phyloP scores from a whole-genome alignment of 2,329 filamentous ascomycete species.

The Fusarium sp. region DNA sequence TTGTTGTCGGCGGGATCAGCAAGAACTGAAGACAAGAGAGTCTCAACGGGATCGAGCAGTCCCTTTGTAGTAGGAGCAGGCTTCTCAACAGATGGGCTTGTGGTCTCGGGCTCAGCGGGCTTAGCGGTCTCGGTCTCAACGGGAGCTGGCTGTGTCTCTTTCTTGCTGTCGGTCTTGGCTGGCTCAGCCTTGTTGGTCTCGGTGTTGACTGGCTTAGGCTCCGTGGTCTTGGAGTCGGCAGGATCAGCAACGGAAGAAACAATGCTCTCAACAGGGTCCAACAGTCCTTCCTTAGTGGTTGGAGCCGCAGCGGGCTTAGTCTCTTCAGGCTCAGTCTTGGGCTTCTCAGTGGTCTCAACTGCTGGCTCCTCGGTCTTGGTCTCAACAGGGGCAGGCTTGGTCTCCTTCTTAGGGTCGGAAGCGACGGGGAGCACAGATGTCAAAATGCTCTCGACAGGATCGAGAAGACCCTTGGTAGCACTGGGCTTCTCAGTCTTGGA shows the following conservation, averaged over 20 bases:
- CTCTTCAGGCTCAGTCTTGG: constrained; percentile 12
- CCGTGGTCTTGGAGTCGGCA: constrained; percentile 17
- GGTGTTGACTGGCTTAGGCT: constrained; percentile 16
- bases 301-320: constrained; percentile 8
- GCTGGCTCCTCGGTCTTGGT: constrained; percentile 6
- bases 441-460: constrained; percentile 27
- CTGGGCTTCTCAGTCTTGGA: constrained; percentile 16
- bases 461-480: constrained; percentile 16
- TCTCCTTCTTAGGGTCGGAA: constrained; percentile 2
- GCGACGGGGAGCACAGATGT: constrained; percentile 10
- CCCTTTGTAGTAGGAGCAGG: constrained; percentile 28
- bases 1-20: constrained; percentile 25
- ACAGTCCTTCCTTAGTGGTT: constrained; percentile 28
- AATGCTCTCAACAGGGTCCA: constrained; percentile 38
- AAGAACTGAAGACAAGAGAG: constrained; percentile 28
- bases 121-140: constrained; percentile 18
- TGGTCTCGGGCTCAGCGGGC: constrained; percentile 15
- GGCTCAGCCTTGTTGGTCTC: constrained; percentile 11
- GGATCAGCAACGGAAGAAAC: constrained; percentile 28
- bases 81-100: constrained; percentile 13
- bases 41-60: constrained; percentile 38
- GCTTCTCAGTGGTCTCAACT: constrained; percentile 2
- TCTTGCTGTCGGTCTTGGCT: neutral
- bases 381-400: neutral
- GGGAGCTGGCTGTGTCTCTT: constrained; percentile 4